Conservation (phyloP, 1,284 basidiomycete genomes). For the Lignosus rhinocerotis region DNA sequence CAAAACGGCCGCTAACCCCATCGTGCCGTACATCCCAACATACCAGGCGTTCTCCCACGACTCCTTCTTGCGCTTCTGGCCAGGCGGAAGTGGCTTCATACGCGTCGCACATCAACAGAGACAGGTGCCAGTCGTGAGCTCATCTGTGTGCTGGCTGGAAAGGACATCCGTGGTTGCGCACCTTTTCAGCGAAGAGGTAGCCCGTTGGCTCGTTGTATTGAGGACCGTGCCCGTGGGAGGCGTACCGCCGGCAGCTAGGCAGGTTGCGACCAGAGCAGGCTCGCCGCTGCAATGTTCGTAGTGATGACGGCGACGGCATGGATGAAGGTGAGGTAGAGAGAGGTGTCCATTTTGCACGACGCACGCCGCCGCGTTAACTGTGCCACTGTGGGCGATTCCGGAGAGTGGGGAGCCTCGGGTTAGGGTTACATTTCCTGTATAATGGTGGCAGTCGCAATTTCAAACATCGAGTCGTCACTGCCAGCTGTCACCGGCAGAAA, state of each 20-base stretch:
- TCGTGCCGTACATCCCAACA: conserved; percentile 87
- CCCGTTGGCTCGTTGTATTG: conserved; percentile 89
- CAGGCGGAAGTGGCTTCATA: conserved; percentile 67
- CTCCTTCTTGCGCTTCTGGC: conserved; percentile 84
- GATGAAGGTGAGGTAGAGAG: conserved; percentile 12
- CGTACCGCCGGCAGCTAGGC: conserved; percentile 43
- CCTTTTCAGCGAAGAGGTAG: conserved; percentile 88
- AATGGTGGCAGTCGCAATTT: neutral
- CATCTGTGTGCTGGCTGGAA: neutral
- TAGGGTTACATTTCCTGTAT: conserved; percentile 1
- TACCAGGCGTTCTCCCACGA: conserved; percentile 91
- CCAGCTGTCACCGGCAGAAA: neutral
- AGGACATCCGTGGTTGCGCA: conserved; percentile 36
- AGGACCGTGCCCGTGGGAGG: conserved; percentile 72
- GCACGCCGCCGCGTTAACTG: too few species aligned
- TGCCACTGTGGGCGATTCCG: neutral
- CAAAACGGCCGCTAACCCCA: conserved; percentile 76
- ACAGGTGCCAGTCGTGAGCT: neutral
- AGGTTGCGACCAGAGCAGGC: conserved; percentile 22
- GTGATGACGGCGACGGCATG: conserved; percentile 39
- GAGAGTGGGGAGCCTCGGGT: neutral
- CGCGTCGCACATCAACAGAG: neutral
- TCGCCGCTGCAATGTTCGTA: conserved; percentile 33
- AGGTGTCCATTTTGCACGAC: neutral
- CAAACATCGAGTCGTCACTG: neutral